phyloP scores from a whole-genome alignment of 2,329 filamentous ascomycete species.

The Sordariomycetes sp. region DNA sequence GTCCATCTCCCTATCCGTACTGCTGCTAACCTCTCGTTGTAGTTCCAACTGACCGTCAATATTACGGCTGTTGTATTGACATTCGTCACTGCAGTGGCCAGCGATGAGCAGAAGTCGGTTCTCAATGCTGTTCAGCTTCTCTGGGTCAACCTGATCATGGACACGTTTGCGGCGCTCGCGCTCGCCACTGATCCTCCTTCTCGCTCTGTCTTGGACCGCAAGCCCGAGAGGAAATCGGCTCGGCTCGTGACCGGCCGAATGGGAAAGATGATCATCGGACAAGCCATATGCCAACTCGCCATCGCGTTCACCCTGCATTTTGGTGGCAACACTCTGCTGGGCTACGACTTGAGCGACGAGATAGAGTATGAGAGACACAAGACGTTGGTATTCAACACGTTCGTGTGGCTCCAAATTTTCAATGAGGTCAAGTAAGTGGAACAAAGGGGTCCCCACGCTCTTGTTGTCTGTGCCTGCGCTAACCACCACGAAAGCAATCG shows the following conservation, averaged over 20 bases:
- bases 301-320: slow-evolving; percentile 52
- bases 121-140: slow-evolving; percentile 50
- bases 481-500: slow-evolving; percentile 45
- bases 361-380: slow-evolving; percentile 19
- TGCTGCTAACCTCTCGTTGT: slow-evolving; percentile 4
- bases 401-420: slow-evolving; percentile 69
- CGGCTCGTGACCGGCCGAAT: slow-evolving; percentile 61
- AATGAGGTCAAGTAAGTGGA: slow-evolving; percentile 54
- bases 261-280: slow-evolving; percentile 58
- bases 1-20: neutral
- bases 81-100: slow-evolving; percentile 46
- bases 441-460: neutral
- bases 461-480: slow-evolving; percentile 8
- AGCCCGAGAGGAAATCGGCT: slow-evolving; percentile 50
- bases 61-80: slow-evolving; percentile 50
- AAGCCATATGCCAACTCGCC: slow-evolving; percentile 49
- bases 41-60: slow-evolving; percentile 53
- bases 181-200: slow-evolving; percentile 23
- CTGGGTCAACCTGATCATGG: slow-evolving; percentile 57
- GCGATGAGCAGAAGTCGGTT: slow-evolving; percentile 37
- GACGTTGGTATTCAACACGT: slow-evolving; percentile 59
- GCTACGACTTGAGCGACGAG: slow-evolving; percentile 29
- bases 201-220: slow-evolving; percentile 25
- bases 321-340: slow-evolving; percentile 43
- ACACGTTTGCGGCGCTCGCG: slow-evolving; percentile 47